These are phyloP conservation scores for Uronychia setigera DNA, from an alignment of 73 alveolate species.

Conservation along the genomic window DNA sequence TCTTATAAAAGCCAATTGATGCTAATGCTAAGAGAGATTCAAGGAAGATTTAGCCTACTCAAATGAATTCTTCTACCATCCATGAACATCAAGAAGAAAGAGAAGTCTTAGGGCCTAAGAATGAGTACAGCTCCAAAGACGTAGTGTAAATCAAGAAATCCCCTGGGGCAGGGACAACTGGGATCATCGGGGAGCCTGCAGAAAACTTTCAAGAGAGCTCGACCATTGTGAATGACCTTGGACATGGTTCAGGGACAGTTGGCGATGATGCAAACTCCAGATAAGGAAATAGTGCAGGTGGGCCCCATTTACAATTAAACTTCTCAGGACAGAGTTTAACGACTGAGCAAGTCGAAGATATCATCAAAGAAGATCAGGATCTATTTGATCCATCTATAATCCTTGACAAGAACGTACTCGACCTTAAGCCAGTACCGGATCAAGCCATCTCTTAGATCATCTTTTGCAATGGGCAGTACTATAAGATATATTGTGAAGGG, in stretches of 20 bases:
- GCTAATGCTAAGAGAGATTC: background rate
- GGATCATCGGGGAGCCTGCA: background rate
- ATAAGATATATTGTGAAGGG: background rate
- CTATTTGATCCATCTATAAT: constrained; percentile 11
- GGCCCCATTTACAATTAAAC: background rate
- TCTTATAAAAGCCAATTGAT: no score
- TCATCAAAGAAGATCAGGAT: constrained; percentile 10
- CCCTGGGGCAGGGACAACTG: background rate
- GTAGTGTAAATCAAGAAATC: background rate
- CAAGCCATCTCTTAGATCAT: background rate
- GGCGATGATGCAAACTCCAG: background rate
- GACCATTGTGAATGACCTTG: background rate
- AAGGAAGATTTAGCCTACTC: background rate
- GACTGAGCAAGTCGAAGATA: background rate
- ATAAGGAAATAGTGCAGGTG: background rate
- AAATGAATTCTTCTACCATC: background rate
- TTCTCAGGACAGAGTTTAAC: background rate
- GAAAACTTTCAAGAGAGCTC: background rate
- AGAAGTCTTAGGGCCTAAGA: background rate
- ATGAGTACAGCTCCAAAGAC: background rate
- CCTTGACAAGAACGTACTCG: background rate
- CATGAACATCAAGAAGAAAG: no score
- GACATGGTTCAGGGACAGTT: background rate
- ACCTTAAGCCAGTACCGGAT: background rate
- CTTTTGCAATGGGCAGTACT: constrained; percentile 8